These are phyloP conservation scores for Salix koriyanagi DNA, from an alignment of 345 rosid genomes.

Conservation along the genomic window DNA sequence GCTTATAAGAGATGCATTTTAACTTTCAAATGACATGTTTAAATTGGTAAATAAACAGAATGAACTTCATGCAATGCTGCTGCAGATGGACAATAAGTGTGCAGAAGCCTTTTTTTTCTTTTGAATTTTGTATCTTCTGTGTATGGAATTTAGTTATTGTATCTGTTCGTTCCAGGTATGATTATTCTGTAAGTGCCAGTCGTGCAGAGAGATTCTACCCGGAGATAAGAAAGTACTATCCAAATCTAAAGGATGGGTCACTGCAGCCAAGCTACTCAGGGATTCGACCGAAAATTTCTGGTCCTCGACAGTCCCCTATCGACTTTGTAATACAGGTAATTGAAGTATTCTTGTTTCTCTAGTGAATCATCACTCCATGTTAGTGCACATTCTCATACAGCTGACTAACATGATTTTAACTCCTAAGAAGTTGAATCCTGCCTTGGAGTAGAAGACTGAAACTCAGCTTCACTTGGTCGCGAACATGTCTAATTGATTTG, in stretches of 20 bases:
- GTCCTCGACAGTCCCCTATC: conserved; percentile 57
- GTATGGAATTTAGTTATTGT: not conserved
- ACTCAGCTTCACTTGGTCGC: no score
- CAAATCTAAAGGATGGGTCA: conserved; percentile 63
- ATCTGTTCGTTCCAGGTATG: conserved; percentile 45
- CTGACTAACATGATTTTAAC: not conserved
- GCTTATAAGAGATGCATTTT: no score
- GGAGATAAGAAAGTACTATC: conserved; percentile 77
- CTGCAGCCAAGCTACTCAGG: conserved; percentile 80
- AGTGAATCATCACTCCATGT: not conserved
- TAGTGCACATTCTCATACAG: no score
- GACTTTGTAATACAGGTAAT: conserved; percentile 84
- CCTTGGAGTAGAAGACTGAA: no score
- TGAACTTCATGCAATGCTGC: not conserved
- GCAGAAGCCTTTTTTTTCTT: not conserved
- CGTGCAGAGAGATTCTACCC: conserved; percentile 60
- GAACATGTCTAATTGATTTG: no score
- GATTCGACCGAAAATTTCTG: conserved; percentile 76
- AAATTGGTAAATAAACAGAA: not conserved
- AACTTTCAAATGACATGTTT: no score
- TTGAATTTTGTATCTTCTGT: no score
- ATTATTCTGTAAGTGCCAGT: conserved; percentile 53
- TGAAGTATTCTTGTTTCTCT: conserved; percentile 4
- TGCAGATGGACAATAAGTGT: not conserved
- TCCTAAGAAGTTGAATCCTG: no score